Conservation (phyloP, 768 basidiomycete species). For the Macrolepiota albuminosa region DNA sequence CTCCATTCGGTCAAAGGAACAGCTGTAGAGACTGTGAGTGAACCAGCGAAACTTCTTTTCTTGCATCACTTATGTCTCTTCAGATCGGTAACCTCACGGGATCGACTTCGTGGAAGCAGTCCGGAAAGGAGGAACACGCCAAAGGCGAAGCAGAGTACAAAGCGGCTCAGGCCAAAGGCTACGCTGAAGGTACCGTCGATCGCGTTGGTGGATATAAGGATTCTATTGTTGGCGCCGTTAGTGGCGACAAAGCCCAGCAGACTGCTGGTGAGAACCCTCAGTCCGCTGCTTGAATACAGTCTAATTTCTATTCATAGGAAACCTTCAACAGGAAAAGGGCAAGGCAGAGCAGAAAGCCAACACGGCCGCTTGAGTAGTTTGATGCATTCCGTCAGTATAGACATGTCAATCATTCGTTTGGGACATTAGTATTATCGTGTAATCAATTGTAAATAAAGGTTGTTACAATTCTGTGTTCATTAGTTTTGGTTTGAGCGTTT, state of each 20-base stretch:
- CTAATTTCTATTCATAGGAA: slow-evolving; percentile 27
- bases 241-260: slow-evolving; percentile 44
- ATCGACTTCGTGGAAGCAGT: slow-evolving; percentile 36
- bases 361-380: background rate
- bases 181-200: slow-evolving; percentile 43
- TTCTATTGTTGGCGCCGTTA: slow-evolving; percentile 44
- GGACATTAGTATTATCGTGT: too few relatives aligned
- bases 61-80: background rate
- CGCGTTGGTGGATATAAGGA: slow-evolving; percentile 45
- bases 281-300: too few relatives aligned
- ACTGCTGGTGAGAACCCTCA: slow-evolving; percentile 25
- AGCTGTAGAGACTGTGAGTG: slow-evolving; percentile 20
- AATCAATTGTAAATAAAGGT: too few relatives aligned
- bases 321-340: slow-evolving; percentile 30
- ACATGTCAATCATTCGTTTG: too few relatives aligned
- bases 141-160: slow-evolving; percentile 46
- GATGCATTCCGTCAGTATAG: too few relatives aligned
- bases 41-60: background rate
- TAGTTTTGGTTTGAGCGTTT: too few relatives aligned
- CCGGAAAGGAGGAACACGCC: slow-evolving; percentile 50
- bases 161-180: slow-evolving; percentile 45
- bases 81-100: slow-evolving; percentile 45
- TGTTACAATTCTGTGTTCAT: too few relatives aligned
- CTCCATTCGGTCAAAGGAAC: slow-evolving; percentile 39
- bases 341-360: slow-evolving; percentile 20